A percentile compares a stretch with the other conserved stretches of the same genome.
phyloP scores from a whole-genome alignment of 306 rosid genomes.

The Rubus idaeus region DNA sequence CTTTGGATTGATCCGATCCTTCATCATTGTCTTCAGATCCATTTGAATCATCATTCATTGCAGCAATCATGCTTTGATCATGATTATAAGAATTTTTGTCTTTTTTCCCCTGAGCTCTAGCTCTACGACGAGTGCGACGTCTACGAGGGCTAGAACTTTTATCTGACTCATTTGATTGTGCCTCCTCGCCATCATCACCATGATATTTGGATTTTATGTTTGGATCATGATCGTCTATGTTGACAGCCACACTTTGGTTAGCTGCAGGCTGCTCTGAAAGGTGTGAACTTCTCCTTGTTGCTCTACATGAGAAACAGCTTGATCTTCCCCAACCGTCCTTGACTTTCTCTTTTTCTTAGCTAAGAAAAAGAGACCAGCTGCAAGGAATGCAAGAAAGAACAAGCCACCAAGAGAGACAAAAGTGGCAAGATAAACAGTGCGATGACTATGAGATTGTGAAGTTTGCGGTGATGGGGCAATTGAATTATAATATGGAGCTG shows the following conservation, averaged over 20 bases:
- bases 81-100: neutral
- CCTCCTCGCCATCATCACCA: neutral
- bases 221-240: neutral
- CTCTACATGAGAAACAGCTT: neutral
- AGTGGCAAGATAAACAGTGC: conserved; percentile 5
- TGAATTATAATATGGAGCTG: neutral
- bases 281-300: neutral
- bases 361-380: conserved; percentile 24
- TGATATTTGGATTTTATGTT: neutral
- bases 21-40: neutral
- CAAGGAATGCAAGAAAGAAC: conserved; percentile 32
- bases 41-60: neutral
- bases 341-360: conserved; percentile 16
- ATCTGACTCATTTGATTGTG: neutral
- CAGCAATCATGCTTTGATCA: neutral
- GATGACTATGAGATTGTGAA: neutral
- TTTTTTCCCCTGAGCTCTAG: neutral
- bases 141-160: neutral
- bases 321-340: neutral
- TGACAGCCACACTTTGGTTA: neutral
- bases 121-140: neutral
- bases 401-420: conserved; percentile 25
- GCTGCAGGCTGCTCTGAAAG: neutral
- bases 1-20: neutral
- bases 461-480: neutral